Conservation (phyloP, 2,329 filamentous ascomycete genomes). For the Claviceps sp. region DNA sequence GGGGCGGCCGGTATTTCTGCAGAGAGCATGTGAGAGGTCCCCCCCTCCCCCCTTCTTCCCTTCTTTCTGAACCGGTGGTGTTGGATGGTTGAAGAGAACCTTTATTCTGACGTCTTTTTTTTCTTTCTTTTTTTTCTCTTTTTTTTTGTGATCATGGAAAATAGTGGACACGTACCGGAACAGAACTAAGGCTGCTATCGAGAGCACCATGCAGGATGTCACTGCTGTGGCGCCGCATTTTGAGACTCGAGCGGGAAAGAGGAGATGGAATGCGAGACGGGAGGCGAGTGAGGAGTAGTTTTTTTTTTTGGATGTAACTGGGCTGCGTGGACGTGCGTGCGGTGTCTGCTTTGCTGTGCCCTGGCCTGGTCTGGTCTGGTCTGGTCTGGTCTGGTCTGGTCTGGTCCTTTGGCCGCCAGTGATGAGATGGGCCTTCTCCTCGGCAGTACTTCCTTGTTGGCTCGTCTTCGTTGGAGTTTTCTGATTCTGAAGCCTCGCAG, state of each 20-base stretch:
- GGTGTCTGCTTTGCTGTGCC: background rate
- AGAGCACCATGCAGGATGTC: slow-evolving; percentile 64
- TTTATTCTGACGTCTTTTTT: no score
- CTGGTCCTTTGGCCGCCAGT: no score
- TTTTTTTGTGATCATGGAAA: no score
- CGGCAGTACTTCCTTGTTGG: no score
- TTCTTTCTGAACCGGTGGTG: no score
- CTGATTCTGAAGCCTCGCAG: no score
- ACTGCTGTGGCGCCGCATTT: slow-evolving; percentile 67
- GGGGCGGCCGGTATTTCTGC: slow-evolving; percentile 72
- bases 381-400: no score
- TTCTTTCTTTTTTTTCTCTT: no score
- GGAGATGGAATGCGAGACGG: slow-evolving; percentile 44
- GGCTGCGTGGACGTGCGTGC: background rate
- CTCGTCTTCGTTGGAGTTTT: no score
- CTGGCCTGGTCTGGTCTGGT: background rate
- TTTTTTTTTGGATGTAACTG: background rate
- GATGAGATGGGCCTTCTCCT: no score
- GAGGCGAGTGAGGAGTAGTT: slow-evolving; percentile 13
- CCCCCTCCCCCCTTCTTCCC: background rate
- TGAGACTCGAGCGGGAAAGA: slow-evolving; percentile 78
- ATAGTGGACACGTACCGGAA: slow-evolving; percentile 87
- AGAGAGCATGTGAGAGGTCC: slow-evolving; percentile 63
- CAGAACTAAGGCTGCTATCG: slow-evolving; percentile 74
- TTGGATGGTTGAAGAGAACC: no score